phyloP scores from a whole-genome alignment of 2,329 filamentous ascomycete species.

The Aspergillus pseudoglaucus region DNA sequence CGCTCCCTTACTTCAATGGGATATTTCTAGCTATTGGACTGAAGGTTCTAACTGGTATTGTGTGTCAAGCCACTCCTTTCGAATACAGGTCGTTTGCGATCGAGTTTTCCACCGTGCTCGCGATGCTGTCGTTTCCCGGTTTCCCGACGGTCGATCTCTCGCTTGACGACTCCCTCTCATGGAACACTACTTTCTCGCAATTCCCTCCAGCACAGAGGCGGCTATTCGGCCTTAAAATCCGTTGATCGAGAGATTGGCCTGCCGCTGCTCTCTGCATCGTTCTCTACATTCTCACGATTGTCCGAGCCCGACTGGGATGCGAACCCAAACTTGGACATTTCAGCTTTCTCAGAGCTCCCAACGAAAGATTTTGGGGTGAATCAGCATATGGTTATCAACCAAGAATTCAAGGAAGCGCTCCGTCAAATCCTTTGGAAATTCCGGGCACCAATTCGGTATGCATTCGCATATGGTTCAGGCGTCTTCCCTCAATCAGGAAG shows the following conservation, averaged over 20 bases:
- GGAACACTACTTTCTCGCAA: constrained; percentile 10
- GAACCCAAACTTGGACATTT: constrained; percentile 63
- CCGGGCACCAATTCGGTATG: constrained; percentile 86
- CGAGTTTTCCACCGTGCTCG: constrained; percentile 11
- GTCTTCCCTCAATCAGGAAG: constrained; percentile 74
- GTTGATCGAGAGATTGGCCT: constrained; percentile 7
- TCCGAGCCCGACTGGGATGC: constrained; percentile 63
- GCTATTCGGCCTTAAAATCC: constrained; percentile 9
- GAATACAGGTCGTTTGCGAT: constrained; percentile 14
- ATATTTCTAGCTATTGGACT: background rate
- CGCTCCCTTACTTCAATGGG: background rate
- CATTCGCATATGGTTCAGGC: constrained; percentile 94
- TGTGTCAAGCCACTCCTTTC: constrained; percentile 17
- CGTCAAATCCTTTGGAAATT: constrained; percentile 87
- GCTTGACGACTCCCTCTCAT: constrained; percentile 10
- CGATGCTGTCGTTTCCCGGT: constrained; percentile 11
- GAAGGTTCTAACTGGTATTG: constrained; percentile 4
- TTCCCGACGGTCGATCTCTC: constrained; percentile 23
- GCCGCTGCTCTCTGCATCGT: constrained; percentile 18
- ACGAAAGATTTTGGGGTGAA: constrained; percentile 84
- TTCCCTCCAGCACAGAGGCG: constrained; percentile 11
- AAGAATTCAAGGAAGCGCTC: constrained; percentile 87
- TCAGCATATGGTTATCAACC: constrained; percentile 92
- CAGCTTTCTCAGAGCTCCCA: constrained; percentile 68
- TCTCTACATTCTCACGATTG: constrained; percentile 26